Evolutionary conservation across 2,329 filamentous ascomycete species (phyloP), one percentile per base, ranked within the genome.

Genomic region (Trichoderma semiorbis): DNA sequence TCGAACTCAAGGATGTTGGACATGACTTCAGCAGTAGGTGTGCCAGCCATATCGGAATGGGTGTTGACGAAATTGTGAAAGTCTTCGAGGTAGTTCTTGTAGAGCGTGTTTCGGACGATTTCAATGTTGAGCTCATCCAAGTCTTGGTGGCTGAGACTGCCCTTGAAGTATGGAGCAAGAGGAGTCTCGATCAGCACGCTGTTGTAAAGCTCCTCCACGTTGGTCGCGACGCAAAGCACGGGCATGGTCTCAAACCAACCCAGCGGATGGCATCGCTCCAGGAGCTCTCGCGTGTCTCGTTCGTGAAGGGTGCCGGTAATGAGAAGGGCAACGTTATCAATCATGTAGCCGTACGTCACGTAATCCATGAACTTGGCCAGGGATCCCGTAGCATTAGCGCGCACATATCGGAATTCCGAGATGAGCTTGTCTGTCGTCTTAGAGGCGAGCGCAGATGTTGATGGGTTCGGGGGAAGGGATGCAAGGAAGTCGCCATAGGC

Each of bases 231-330:
- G 80, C 95, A 98, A 68, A 99, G 92, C 4, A 98, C 96, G 0
- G 96, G 97, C 92, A 99, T 94, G 10, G 96, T 98, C 86, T 99
- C 96, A 81, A 99, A 99, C 94, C 95, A 98, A 76, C 96, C 96
- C 8, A 99, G 88, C 7, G 96, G 96, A 78, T 99, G 97, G 83
- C 97, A 99, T 82, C 96, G 88, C 80, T 98, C 96, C 69, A 99
- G 85, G 74, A 99, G 89, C 84, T 99, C 96, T 73, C 95, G 91
- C 4, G 96, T 99, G 81, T 99, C 96, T 80, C 96, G 90, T 84
- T 99, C 97, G 84, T 99, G 96, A 34, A 99, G 89, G 14, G 96
- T 99, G 74, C 96, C 96, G 26, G 96, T 99, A 82, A 99, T 99
- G 78, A 99, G 90, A 53, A 99, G 91, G 50, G 97, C 96, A 68